Percentiles rank a stretch among this genome's conserved stretches.
phyloP scores from a whole-genome alignment of 192 early-diverging fungal genomes.

The Funneliformis geosporum region DNA sequence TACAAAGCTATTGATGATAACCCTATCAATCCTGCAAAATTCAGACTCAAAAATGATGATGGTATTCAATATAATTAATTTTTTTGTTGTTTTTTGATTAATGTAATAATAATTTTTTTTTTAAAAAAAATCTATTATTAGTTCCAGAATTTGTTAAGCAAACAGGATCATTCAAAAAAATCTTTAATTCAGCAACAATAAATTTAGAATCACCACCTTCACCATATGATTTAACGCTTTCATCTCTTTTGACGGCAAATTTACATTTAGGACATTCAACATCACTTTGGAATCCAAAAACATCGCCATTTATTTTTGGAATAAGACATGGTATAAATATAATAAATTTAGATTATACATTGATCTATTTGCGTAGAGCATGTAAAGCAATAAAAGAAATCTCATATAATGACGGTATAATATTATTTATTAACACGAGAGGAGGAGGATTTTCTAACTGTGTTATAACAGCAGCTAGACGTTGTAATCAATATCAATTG shows the following conservation, averaged over 20 bases:
- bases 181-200: background rate
- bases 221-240: slow-evolving; percentile 59
- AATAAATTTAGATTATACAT: slow-evolving; percentile 91
- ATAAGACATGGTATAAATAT: slow-evolving; percentile 86
- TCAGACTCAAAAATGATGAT: background rate
- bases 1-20: background rate
- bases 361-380: slow-evolving; percentile 81
- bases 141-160: slow-evolving; percentile 2
- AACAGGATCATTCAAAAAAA: slow-evolving; percentile 15
- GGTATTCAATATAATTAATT: background rate
- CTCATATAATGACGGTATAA: slow-evolving; percentile 72
- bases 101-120: background rate
- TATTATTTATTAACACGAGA: slow-evolving; percentile 85
- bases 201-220: slow-evolving; percentile 32
- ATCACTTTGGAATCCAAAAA: slow-evolving; percentile 75
- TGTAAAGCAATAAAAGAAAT: slow-evolving; percentile 70
- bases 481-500: slow-evolving; percentile 76
- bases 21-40: background rate
- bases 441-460: slow-evolving; percentile 61
- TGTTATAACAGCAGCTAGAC: slow-evolving; percentile 78
- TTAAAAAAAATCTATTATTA: background rate
- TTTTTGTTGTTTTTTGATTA: background rate
- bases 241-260: slow-evolving; percentile 74
- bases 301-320: slow-evolving; percentile 87
- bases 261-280: slow-evolving; percentile 88